phyloP scores from a whole-genome alignment of 1,139 yeast species.

The Taphrina betulina region DNA sequence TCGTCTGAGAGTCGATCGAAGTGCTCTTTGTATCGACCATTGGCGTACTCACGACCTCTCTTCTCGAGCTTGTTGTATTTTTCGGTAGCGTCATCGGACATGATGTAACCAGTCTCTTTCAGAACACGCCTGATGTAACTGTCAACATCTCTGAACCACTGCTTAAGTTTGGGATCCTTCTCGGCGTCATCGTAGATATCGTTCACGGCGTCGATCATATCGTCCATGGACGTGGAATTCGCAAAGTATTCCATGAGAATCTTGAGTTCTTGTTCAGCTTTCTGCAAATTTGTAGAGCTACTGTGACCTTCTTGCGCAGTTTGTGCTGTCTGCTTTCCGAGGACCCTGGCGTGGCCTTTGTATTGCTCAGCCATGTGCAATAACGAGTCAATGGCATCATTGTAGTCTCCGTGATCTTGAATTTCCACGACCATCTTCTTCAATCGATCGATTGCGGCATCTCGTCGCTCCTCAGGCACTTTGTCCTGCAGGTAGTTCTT shows the following conservation, averaged over 20 bases:
- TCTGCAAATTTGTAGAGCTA: slow-evolving; percentile 35
- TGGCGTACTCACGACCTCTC: slow-evolving; percentile 35
- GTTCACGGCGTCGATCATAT: slow-evolving; percentile 33
- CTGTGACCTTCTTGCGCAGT: slow-evolving; percentile 32
- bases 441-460: slow-evolving; percentile 35
- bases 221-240: slow-evolving; percentile 37
- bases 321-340: slow-evolving; percentile 17
- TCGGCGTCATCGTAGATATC: slow-evolving; percentile 37
- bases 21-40: slow-evolving; percentile 35
- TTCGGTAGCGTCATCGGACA: slow-evolving; percentile 34
- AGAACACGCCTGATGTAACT: slow-evolving; percentile 36
- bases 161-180: slow-evolving; percentile 35
- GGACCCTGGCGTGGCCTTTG: slow-evolving; percentile 19
- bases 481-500: slow-evolving; percentile 35
- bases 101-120: slow-evolving; percentile 37
- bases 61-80: slow-evolving; percentile 35
- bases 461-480: slow-evolving; percentile 38
- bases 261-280: slow-evolving; percentile 35
- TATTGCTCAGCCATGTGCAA: slow-evolving; percentile 36
- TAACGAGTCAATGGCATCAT: slow-evolving; percentile 37
- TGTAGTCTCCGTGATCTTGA: slow-evolving; percentile 38
- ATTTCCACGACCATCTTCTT: slow-evolving; percentile 38
- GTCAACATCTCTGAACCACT: slow-evolving; percentile 37
- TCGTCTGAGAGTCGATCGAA: slow-evolving; percentile 37
- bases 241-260: slow-evolving; percentile 38